These are phyloP conservation scores for Sorghum bicolor DNA, from an alignment of 176 grass and related monocot species.

Conservation along the genomic window Sorghum_bicolor_NCBIv3 NC_012870.2:15170501-15171000, in stretches of 20 bases:
- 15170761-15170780: background rate
- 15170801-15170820: background rate
- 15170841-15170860: background rate
- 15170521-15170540: background rate
- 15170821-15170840: background rate
- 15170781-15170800: no score
- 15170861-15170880: background rate
- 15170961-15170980: background rate
- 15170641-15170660: background rate
- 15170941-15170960: background rate
- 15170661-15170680: conserved; percentile 1
- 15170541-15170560: background rate
- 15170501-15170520: background rate
- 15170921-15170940: background rate
- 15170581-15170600: background rate
- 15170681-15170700: background rate
- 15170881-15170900: background rate
- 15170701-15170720: no score
- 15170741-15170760: background rate
- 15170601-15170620: conserved; percentile 10
- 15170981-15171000: background rate
- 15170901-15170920: background rate
- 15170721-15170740: background rate
- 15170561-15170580: conserved; percentile 9
- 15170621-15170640: conserved; percentile 11